These are phyloP conservation scores for Alternaria postmessia DNA, from an alignment of 2,329 filamentous ascomycete species.

Conservation along the genomic window DNA sequence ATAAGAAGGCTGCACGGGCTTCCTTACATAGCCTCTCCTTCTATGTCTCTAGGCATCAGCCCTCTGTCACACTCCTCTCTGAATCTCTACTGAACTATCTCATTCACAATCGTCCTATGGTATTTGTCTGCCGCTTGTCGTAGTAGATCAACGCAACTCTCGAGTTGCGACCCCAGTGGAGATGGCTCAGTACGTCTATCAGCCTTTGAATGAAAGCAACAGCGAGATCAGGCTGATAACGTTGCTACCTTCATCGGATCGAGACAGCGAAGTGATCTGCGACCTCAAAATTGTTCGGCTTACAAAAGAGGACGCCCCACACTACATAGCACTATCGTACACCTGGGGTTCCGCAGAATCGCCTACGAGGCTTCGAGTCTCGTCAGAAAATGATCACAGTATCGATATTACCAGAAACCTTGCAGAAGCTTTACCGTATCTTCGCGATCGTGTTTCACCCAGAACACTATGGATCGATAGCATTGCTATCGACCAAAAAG, in stretches of 20 bases:
- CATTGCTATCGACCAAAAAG: not conserved
- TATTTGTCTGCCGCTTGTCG: not conserved
- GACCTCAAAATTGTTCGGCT: not conserved
- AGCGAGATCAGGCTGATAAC: not conserved
- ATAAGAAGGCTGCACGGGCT: not conserved
- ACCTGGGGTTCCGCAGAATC: not conserved
- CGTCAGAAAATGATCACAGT: not conserved
- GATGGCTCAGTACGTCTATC: not conserved
- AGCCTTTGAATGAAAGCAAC: not conserved
- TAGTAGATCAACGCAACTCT: not conserved
- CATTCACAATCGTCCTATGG: no score
- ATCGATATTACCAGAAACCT: not conserved
- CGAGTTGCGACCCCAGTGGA: not conserved
- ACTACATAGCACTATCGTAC: not conserved
- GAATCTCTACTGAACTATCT: not conserved
- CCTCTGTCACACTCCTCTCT: no score
- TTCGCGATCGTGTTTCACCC: not conserved
- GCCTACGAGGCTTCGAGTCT: not conserved
- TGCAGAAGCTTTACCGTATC: not conserved
- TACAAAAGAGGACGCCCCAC: not conserved
- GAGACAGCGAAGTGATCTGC: constrained; percentile 4
- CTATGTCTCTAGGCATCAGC: not conserved
- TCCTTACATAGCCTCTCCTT: not conserved
- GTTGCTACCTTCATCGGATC: not conserved
- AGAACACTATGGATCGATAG: not conserved